Percentiles rank a stretch among this genome's conserved stretches.
Evolutionary conservation across 1,284 basidiomycete genomes (phyloP).

Genomic region (Heliocybe sulcata): DNA sequence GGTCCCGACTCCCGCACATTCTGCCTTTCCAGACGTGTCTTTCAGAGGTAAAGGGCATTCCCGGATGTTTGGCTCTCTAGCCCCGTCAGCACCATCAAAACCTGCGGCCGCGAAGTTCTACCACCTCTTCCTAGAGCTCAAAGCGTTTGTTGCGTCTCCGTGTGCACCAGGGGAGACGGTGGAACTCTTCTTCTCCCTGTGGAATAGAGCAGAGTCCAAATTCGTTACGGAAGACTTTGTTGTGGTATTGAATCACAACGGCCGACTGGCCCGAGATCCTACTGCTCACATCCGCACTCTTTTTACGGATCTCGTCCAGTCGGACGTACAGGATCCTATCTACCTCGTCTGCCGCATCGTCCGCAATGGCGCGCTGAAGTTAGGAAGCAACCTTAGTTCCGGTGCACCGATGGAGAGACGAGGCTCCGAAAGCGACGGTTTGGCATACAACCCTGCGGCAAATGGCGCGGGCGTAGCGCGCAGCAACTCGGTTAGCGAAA

Average conservation of each 20-base stretch:
- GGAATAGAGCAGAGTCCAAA: slow-evolving; percentile 75
- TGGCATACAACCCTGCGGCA: background rate
- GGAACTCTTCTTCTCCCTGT: slow-evolving; percentile 92
- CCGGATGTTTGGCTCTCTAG: slow-evolving; percentile 40
- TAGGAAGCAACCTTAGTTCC: slow-evolving; percentile 49
- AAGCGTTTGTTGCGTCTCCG: slow-evolving; percentile 86
- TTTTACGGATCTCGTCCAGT: slow-evolving; percentile 82
- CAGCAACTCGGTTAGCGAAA: slow-evolving; percentile 19
- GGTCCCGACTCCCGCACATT: slow-evolving; percentile 7
- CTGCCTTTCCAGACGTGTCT: slow-evolving; percentile 24
- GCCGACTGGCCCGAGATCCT: slow-evolving; percentile 74
- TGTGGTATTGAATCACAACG: slow-evolving; percentile 86
- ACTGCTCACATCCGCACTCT: slow-evolving; percentile 70
- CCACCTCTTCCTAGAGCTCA: slow-evolving; percentile 85
- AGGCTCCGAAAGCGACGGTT: slow-evolving; percentile 30
- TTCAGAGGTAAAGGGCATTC: slow-evolving; percentile 39
- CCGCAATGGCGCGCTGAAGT: slow-evolving; percentile 81
- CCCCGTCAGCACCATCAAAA: slow-evolving; percentile 25
- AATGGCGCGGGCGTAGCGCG: background rate
- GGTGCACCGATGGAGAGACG: slow-evolving; percentile 32
- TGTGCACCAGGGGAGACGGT: slow-evolving; percentile 88
- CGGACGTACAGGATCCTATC: slow-evolving; percentile 80
- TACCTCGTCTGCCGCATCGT: slow-evolving; percentile 90
- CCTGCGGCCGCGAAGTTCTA: slow-evolving; percentile 66
- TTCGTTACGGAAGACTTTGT: slow-evolving; percentile 96